Evolutionary conservation across 2,329 filamentous ascomycete genomes (phyloP).

Genomic region (Neoarthrinium moseri): DNA sequence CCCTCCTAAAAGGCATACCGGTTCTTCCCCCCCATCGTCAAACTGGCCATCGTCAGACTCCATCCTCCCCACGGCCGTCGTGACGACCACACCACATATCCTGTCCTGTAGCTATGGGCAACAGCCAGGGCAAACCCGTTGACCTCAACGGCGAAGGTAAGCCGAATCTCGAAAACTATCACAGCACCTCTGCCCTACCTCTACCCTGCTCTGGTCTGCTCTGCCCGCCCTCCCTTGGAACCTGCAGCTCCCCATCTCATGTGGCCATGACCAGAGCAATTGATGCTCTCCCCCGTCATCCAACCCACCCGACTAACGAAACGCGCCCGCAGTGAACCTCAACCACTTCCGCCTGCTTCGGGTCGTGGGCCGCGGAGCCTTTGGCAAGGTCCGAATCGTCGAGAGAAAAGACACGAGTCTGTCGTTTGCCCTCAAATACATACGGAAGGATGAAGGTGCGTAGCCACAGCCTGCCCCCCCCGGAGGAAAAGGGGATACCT

Average conservation of each 20-base stretch:
- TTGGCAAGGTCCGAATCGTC: slow-evolving; percentile 98
- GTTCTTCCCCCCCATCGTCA: too few species aligned
- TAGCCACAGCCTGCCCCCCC: slow-evolving; percentile 13
- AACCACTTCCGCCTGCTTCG: slow-evolving; percentile 95
- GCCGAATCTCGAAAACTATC: slow-evolving; percentile 26
- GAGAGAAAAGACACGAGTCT: slow-evolving; percentile 93
- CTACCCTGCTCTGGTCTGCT: not conserved
- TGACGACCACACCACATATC: slow-evolving; percentile 3
- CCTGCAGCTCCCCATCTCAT: not conserved
- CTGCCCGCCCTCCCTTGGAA: not conserved
- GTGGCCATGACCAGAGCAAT: too few species aligned
- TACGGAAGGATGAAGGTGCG: slow-evolving; percentile 95
- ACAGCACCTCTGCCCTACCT: slow-evolving; percentile 21
- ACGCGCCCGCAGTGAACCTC: slow-evolving; percentile 70
- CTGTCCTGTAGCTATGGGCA: slow-evolving; percentile 66
- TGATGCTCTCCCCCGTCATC: slow-evolving; percentile 1
- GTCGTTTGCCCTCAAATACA: slow-evolving; percentile 97
- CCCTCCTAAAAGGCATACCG: too few species aligned
- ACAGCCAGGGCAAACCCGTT: slow-evolving; percentile 91
- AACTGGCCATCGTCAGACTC: slow-evolving; percentile 2
- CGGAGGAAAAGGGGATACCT: not conserved
- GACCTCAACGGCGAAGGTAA: slow-evolving; percentile 90
- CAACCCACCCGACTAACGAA: slow-evolving; percentile 8
- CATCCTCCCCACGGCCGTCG: not conserved
- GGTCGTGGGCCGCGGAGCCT: slow-evolving; percentile 95